Conservation (phyloP, 257 asterid genomes). For the Henckelia pumila region DNA sequence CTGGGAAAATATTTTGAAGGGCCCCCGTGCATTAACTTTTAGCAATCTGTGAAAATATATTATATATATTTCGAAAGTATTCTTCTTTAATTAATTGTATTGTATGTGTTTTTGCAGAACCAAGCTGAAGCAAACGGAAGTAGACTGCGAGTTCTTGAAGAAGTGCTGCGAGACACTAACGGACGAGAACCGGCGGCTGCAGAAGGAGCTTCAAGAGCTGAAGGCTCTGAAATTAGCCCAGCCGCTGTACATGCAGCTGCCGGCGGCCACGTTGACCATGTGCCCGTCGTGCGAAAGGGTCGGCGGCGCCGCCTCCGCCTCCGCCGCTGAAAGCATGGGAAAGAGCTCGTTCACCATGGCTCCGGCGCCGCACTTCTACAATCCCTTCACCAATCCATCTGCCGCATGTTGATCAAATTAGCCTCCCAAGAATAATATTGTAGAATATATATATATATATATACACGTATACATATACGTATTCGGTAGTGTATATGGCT, state of each 20-base stretch:
- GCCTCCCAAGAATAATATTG: neutral
- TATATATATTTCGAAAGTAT: neutral
- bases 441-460: neutral
- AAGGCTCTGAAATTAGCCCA: slow-evolving; percentile 67
- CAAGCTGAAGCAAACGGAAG: slow-evolving; percentile 95
- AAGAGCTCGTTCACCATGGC: slow-evolving; percentile 49
- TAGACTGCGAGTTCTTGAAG: slow-evolving; percentile 86
- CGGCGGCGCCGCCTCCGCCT: slow-evolving; percentile 35
- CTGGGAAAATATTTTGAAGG: slow-evolving; percentile 7
- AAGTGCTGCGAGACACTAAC: slow-evolving; percentile 88
- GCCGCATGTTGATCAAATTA: slow-evolving; percentile 49
- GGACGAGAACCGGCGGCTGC: slow-evolving; percentile 83
- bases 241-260: slow-evolving; percentile 79
- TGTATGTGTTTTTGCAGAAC: slow-evolving; percentile 45
- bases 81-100: neutral
- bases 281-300: slow-evolving; percentile 83
- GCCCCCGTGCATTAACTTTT: slow-evolving; percentile 19
- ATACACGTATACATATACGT: neutral
- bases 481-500: neutral
- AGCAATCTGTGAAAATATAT: neutral
- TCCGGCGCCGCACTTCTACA: slow-evolving; percentile 53
- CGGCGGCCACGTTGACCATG: slow-evolving; percentile 83
- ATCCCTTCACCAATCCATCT: slow-evolving; percentile 54
- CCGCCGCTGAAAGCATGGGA: slow-evolving; percentile 34
- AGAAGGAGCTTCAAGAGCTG: slow-evolving; percentile 82